Evolutionary conservation across 129 eudicot genomes (phyloP).

Genomic region (Helianthus tuberosus): DNA sequence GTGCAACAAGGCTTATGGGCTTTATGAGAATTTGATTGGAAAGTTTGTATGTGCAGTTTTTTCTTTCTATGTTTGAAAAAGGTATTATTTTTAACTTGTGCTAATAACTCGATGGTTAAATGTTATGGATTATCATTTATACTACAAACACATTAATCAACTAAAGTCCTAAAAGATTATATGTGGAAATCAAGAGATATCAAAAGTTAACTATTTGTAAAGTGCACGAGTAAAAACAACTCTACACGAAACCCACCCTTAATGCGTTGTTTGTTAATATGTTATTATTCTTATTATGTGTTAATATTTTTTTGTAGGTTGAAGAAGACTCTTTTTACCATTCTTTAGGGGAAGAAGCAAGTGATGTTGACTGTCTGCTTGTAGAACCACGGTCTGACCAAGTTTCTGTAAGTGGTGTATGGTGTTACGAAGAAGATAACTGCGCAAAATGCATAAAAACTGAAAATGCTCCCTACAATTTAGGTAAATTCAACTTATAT

Average conservation of each 20-base stretch:
- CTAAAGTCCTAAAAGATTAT: background rate
- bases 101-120: background rate
- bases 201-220: background rate
- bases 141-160: background rate
- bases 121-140: background rate
- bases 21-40: background rate
- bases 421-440: conserved; percentile 53
- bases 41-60: background rate
- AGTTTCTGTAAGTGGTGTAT: conserved; percentile 57
- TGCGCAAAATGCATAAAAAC: conserved; percentile 38
- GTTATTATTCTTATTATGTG: conserved; percentile 13
- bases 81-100: background rate
- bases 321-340: conserved; percentile 51
- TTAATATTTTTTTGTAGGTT: conserved; percentile 33
- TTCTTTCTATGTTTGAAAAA: background rate
- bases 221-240: background rate
- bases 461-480: conserved; percentile 38
- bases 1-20: background rate
- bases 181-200: background rate
- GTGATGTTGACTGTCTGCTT: conserved; percentile 59
- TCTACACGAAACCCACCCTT: too few relatives aligned
- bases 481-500: conserved; percentile 40
- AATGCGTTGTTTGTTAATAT: background rate
- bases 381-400: conserved; percentile 65
- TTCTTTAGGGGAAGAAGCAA: conserved; percentile 62